These are phyloP conservation scores for Fusarium nygamai DNA, from an alignment of 2,329 filamentous ascomycete genomes.

Conservation along the genomic window DNA sequence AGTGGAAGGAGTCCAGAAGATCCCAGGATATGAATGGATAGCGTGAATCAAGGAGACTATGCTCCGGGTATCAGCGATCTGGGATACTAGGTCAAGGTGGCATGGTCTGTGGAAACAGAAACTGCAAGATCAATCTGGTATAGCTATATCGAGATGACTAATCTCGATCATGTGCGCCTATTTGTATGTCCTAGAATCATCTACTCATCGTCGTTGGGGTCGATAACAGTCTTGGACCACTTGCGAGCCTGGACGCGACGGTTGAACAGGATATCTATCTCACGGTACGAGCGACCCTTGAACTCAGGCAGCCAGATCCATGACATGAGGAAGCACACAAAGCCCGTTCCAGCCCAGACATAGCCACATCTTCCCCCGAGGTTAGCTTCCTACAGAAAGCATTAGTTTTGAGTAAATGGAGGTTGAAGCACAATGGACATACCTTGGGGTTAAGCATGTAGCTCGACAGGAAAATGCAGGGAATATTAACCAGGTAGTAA, in stretches of 20 bases:
- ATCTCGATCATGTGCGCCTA: neutral
- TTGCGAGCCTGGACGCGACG: neutral
- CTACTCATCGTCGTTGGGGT: neutral
- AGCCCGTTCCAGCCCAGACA: neutral
- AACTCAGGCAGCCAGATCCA: neutral
- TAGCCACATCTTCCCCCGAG: neutral
- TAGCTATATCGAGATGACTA: neutral
- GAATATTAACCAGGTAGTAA: conserved; percentile 73
- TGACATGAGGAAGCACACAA: neutral
- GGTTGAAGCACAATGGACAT: neutral
- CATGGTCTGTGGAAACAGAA: neutral
- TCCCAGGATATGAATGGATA: neutral
- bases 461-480: conserved; percentile 70
- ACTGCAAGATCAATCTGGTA: neutral
- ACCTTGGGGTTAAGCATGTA: conserved; percentile 67
- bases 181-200: neutral
- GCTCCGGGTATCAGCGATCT: neutral
- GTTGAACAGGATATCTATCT: neutral
- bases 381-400: neutral
- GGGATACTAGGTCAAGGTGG: neutral
- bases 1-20: neutral
- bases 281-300: neutral
- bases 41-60: neutral
- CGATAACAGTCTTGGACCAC: neutral
- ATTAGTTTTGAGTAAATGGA: neutral